These are phyloP conservation scores for Ustulina deusta DNA, from an alignment of 2,329 filamentous ascomycete genomes.

Conservation along the genomic window DNA sequence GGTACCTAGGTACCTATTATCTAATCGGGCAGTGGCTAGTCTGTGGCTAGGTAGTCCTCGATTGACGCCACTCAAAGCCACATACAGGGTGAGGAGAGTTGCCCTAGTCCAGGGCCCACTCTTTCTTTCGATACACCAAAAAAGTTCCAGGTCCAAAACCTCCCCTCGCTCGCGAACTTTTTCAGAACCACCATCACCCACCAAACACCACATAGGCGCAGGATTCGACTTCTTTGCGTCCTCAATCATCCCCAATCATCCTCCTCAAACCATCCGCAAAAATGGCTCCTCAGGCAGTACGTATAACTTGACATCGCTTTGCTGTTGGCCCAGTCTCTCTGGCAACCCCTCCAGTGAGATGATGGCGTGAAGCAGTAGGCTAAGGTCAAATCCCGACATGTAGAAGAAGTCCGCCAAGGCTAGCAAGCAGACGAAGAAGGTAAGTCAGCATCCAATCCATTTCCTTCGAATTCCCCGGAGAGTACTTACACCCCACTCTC, in stretches of 20 bases:
- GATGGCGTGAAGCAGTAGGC: constrained; percentile 90
- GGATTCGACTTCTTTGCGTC: constrained; percentile 78
- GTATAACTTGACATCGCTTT: constrained; percentile 85
- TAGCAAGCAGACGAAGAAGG: constrained; percentile 87
- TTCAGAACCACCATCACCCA: constrained; percentile 35
- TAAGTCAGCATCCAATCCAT: constrained; percentile 54
- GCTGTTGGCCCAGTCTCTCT: constrained; percentile 80
- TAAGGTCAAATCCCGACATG: constrained; percentile 75
- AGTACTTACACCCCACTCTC: constrained; percentile 30
- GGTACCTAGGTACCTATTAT: too few relatives aligned
- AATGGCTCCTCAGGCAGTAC: constrained; percentile 93
- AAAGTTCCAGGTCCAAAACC: constrained; percentile 43
- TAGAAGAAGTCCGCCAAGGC: constrained; percentile 76
- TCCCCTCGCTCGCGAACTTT: constrained; percentile 42
- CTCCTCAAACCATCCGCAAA: constrained; percentile 49
- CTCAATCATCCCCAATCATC: constrained; percentile 50
- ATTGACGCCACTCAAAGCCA: too few relatives aligned
- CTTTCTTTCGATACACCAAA: constrained; percentile 51
- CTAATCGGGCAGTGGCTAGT: too few relatives aligned
- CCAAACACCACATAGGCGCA: constrained; percentile 50
- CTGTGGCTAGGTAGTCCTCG: too few relatives aligned
- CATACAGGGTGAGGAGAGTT: background rate
- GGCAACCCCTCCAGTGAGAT: constrained; percentile 54
- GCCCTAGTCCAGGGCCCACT: constrained; percentile 43
- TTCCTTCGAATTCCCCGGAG: background rate